These are phyloP conservation scores for Aspergillus brasiliensis DNA, from an alignment of 2,329 filamentous ascomycete genomes.

Conservation along the genomic window DNA sequence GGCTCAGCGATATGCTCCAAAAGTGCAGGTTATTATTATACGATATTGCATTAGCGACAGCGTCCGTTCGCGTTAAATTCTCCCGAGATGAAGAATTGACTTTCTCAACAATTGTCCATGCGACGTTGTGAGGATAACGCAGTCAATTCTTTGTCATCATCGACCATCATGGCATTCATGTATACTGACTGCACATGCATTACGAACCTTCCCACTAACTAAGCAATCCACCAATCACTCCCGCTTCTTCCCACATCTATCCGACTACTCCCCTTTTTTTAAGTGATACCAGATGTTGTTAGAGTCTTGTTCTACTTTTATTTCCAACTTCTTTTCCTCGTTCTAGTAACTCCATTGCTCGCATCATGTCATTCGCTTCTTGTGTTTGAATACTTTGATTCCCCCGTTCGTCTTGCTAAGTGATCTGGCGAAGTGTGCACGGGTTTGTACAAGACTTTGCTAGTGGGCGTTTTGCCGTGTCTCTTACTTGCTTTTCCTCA, in stretches of 20 bases:
- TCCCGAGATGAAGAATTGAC: neutral
- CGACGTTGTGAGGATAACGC: conserved; percentile 13
- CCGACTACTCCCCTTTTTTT: conserved; percentile 5
- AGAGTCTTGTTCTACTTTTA: conserved; percentile 7
- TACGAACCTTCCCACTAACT: conserved; percentile 5
- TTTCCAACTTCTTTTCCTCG: neutral
- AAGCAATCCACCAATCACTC: neutral
- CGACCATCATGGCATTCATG: neutral
- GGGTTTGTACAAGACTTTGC: conserved; percentile 13
- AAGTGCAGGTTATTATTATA: conserved; percentile 8
- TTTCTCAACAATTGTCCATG: neutral
- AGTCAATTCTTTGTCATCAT: conserved; percentile 7
- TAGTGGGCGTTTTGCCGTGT: conserved; percentile 7
- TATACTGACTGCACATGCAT: conserved; percentile 15
- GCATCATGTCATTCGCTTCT: conserved; percentile 12
- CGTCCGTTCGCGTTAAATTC: conserved; percentile 3
- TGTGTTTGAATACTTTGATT: conserved; percentile 10
- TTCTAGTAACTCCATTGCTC: conserved; percentile 4
- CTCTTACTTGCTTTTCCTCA: neutral
- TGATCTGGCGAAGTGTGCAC: conserved; percentile 8
- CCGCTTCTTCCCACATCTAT: neutral
- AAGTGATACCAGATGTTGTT: conserved; percentile 21
- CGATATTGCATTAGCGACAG: conserved; percentile 15
- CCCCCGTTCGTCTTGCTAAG: neutral
- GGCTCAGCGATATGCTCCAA: neutral